phyloP scores from a whole-genome alignment of 2,329 filamentous ascomycete genomes.

The Metarhizium humberi region DNA sequence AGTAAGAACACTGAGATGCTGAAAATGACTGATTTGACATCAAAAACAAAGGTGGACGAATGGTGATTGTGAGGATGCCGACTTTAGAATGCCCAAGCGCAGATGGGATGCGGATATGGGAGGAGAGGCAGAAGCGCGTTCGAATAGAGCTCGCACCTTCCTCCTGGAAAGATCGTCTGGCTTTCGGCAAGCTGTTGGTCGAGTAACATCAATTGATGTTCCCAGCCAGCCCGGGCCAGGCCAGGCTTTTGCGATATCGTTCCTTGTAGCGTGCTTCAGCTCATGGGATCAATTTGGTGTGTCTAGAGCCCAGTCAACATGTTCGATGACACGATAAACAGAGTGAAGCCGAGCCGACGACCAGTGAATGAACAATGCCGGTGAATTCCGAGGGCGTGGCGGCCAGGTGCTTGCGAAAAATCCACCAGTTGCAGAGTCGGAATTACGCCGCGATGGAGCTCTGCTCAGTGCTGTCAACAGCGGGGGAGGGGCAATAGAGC shows the following conservation, averaged over 20 bases:
- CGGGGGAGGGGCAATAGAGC: background rate
- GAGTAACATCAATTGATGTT: too few relatives aligned
- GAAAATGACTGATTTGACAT: constrained; percentile 10
- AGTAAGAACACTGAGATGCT: background rate
- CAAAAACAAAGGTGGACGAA: background rate
- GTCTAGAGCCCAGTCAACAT: too few relatives aligned
- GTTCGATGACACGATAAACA: too few relatives aligned
- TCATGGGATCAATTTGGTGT: too few relatives aligned
- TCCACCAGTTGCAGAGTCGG: background rate
- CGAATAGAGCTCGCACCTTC: background rate
- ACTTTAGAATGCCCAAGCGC: background rate
- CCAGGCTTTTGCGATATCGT: too few relatives aligned
- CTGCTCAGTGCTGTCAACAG: background rate
- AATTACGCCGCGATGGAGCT: constrained; percentile 1
- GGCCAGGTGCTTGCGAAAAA: too few relatives aligned
- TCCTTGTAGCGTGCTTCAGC: too few relatives aligned
- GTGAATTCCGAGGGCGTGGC: too few relatives aligned
- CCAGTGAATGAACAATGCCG: too few relatives aligned
- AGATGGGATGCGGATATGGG: background rate
- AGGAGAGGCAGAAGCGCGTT: background rate
- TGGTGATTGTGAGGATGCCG: background rate
- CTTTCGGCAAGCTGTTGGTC: too few relatives aligned
- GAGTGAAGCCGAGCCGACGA: too few relatives aligned
- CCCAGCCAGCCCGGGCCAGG: too few relatives aligned
- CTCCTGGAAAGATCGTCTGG: background rate